These are phyloP conservation scores for Ogataea paraovalis DNA, from an alignment of 805 yeast genomes.

Conservation along the genomic window DNA sequence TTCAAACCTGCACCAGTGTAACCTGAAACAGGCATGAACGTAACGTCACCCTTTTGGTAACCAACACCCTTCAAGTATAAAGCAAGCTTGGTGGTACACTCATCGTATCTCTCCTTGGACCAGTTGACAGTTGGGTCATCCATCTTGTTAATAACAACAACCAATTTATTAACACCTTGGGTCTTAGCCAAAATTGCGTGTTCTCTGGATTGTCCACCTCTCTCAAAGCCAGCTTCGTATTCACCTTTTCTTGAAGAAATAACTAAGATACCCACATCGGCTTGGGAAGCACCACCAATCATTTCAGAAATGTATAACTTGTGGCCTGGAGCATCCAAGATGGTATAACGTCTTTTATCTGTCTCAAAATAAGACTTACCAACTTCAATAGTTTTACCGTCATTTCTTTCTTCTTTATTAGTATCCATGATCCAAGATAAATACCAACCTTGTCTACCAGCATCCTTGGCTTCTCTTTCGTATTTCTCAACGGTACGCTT, in stretches of 20 bases:
- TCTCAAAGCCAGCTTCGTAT: constrained; percentile 98
- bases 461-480: constrained; percentile 98
- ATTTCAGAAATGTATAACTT: constrained; percentile 97
- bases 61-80: constrained; percentile 84
- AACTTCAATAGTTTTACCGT: constrained; percentile 98
- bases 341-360: constrained; percentile 95
- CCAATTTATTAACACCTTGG: constrained; percentile 92
- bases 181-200: constrained; percentile 97
- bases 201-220: constrained; percentile 98
- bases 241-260: constrained; percentile 99
- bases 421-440: constrained; percentile 99
- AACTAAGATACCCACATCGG: constrained; percentile 96
- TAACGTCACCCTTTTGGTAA: constrained; percentile 80
- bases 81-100: constrained; percentile 82
- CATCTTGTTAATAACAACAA: constrained; percentile 97
- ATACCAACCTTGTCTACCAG: constrained; percentile 99
- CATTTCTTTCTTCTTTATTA: constrained; percentile 96
- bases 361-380: constrained; percentile 98
- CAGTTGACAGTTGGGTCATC: constrained; percentile 96
- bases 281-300: constrained; percentile 99
- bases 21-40: constrained; percentile 97
- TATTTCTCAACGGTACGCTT: constrained; percentile 98
- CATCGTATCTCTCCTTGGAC: constrained; percentile 95
- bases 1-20: constrained; percentile 96
- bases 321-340: constrained; percentile 99